phyloP scores from a whole-genome alignment of 83 land plant species.

The Picea engelmannii region DNA sequence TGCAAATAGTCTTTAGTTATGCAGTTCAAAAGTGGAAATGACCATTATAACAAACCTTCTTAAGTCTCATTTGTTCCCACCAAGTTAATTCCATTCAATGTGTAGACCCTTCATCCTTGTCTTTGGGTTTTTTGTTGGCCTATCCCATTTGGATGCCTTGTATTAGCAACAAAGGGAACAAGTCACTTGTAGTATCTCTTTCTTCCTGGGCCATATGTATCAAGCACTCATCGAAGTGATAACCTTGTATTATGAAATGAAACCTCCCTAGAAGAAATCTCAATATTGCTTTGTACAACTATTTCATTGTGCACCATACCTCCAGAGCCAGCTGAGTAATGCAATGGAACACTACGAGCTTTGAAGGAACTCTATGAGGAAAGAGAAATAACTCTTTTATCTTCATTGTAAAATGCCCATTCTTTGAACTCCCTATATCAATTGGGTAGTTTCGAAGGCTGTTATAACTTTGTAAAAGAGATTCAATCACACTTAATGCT shows the following conservation, averaged over 20 bases:
- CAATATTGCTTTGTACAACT: conserved; percentile 22
- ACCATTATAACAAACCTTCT: background rate
- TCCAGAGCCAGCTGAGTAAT: conserved; percentile 66
- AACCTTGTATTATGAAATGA: conserved; percentile 91
- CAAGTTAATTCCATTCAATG: background rate
- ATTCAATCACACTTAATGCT: conserved; percentile 94
- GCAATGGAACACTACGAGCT: conserved; percentile 82
- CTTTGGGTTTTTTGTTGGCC: conserved; percentile 13
- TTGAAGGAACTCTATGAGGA: conserved; percentile 86
- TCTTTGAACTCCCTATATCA: conserved; percentile 25
- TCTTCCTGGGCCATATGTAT: conserved; percentile 82
- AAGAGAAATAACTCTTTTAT: conserved; percentile 36
- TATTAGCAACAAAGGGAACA: conserved; percentile 88
- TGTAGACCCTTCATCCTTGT: background rate
- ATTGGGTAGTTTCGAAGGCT: too few relatives aligned
- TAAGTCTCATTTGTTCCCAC: background rate
- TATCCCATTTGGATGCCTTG: conserved; percentile 34
- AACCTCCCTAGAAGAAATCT: conserved; percentile 65
- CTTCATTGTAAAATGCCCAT: conserved; percentile 39
- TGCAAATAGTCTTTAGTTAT: background rate
- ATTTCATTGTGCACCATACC: conserved; percentile 26
- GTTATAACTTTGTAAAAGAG: conserved; percentile 71
- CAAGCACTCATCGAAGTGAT: conserved; percentile 91
- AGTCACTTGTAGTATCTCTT: conserved; percentile 82
- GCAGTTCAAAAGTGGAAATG: background rate